A percentile compares a stretch with the other conserved stretches of the same genome.
Evolutionary conservation across 2,329 filamentous ascomycete genomes (phyloP).

Genomic region (Exophiala oligosperma): DNA sequence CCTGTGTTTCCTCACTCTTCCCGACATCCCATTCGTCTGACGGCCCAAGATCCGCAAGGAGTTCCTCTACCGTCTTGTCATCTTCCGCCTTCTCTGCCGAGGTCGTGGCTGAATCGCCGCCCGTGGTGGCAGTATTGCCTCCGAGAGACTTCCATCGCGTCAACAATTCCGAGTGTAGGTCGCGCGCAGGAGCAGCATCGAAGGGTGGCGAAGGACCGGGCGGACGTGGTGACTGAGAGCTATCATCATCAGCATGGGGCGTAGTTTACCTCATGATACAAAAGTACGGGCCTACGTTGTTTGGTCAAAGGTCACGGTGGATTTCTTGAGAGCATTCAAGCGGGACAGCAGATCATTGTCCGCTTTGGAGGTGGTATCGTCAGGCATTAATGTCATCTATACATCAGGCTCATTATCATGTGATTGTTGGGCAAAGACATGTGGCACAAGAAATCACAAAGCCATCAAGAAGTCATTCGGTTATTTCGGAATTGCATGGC

Average conservation of each 20-base stretch:
- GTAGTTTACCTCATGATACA: background rate
- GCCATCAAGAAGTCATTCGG: background rate
- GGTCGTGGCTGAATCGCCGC: background rate
- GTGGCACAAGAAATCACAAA: background rate
- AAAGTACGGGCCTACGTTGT: slow-evolving; percentile 26
- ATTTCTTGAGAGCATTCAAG: slow-evolving; percentile 37
- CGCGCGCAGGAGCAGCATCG: slow-evolving; percentile 23
- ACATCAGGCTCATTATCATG: slow-evolving; percentile 8
- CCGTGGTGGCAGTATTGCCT: slow-evolving; percentile 6
- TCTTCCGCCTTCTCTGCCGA: slow-evolving; percentile 22
- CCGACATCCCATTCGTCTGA: slow-evolving; percentile 30
- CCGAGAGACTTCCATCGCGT: slow-evolving; percentile 27
- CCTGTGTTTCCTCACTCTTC: slow-evolving; percentile 29
- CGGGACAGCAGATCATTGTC: slow-evolving; percentile 35
- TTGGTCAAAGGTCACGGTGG: slow-evolving; percentile 34
- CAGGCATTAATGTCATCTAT: slow-evolving; percentile 20
- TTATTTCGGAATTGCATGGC: slow-evolving; percentile 3
- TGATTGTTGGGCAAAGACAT: background rate
- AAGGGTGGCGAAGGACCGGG: slow-evolving; percentile 10
- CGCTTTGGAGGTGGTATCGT: slow-evolving; percentile 19
- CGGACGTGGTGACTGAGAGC: slow-evolving; percentile 7
- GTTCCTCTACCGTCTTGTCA: slow-evolving; percentile 33
- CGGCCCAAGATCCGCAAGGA: slow-evolving; percentile 33
- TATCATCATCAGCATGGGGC: slow-evolving; percentile 15
- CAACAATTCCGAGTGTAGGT: slow-evolving; percentile 26